Base-by-base conservation (phyloP, 2,329 filamentous ascomycete genomes). In the Alternaria sp. region DNA sequence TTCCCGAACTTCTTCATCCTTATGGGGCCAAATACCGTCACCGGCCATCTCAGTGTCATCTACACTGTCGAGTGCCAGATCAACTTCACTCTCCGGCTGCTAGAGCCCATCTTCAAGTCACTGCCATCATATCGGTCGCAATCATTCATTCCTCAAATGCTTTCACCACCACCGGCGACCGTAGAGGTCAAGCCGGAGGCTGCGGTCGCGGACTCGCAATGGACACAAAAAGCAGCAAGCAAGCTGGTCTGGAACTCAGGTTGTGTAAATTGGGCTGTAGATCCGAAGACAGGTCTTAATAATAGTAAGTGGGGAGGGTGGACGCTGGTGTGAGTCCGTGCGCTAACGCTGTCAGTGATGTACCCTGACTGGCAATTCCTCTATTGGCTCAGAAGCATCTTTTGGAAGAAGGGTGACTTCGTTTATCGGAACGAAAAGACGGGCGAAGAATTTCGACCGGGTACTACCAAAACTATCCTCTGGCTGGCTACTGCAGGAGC, bases 41-140 rank as follows among this genome's bases (percentile, higher is more conserved):
- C 82, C 0, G 84, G 84, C 0, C 85, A 87, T 65, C 72, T 84
- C 0, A 84, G 81, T 0, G 84, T 85, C 5, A 83, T 86, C 20
- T 86, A 83, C 69, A 83, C 83, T 1, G 81, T 82, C 1, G 84
- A 86, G 67, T 86, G 84, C 66, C 84, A 86, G 61, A 84, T 86
- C 57, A 85, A 85, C 69, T 84, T 84, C 63, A 76, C 77, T 18
- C 70, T 83, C 7, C 78, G 82, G 8, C 71, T 84, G 0, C 75
- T 86, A 12, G 67, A 66, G 0, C 84, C 84, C 0, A 77, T 86
- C 33, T 66, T 84, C 25, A 63, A 72, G 5, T 66, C 72, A 15
- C 58, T 81, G 55, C 69, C 74, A n/a, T 66, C 69, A 1, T 75
- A 72, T 49, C 72, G 67, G 15, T 76, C 64, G 1, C 60, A 21